Conservation (phyloP, 2,329 filamentous ascomycete genomes). For the Colletotrichum lini region DNA sequence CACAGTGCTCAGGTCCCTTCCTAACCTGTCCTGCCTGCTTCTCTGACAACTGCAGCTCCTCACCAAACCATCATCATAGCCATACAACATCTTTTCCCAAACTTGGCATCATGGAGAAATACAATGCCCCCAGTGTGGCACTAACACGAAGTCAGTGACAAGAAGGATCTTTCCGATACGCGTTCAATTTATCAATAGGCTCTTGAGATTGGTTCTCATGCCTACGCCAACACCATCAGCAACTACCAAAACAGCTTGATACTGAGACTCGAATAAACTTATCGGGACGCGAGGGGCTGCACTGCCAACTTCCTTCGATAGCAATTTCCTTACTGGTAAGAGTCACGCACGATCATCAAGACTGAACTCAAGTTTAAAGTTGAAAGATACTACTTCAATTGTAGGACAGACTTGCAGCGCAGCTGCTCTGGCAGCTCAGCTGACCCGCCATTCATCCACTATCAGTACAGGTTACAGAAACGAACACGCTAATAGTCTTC, state of each 20-base stretch:
- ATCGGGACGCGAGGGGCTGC: not conserved
- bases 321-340: not conserved
- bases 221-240: constrained; percentile 22
- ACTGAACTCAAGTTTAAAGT: not conserved
- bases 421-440: constrained; percentile 40
- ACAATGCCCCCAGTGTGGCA: constrained; percentile 26
- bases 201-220: not conserved
- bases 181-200: not conserved
- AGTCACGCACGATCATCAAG: not conserved
- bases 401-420: constrained; percentile 23
- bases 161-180: not conserved
- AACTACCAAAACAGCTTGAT: constrained; percentile 17
- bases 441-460: constrained; percentile 18
- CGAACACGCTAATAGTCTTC: constrained; percentile 24
- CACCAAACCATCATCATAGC: not conserved
- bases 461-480: constrained; percentile 16
- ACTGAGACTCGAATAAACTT: not conserved
- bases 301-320: not conserved
- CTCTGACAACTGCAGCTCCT: too few relatives aligned
- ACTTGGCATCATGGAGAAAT: constrained; percentile 37
- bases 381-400: not conserved
- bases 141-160: rapidly evolving
- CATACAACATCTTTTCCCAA: constrained; percentile 41
- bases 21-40: too few relatives aligned
- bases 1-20: not conserved